Percentiles rank a stretch among this genome's conserved stretches.
phyloP scores from a whole-genome alignment of 352 stramenopile genomes.

The Pythium aristosporum region DNA sequence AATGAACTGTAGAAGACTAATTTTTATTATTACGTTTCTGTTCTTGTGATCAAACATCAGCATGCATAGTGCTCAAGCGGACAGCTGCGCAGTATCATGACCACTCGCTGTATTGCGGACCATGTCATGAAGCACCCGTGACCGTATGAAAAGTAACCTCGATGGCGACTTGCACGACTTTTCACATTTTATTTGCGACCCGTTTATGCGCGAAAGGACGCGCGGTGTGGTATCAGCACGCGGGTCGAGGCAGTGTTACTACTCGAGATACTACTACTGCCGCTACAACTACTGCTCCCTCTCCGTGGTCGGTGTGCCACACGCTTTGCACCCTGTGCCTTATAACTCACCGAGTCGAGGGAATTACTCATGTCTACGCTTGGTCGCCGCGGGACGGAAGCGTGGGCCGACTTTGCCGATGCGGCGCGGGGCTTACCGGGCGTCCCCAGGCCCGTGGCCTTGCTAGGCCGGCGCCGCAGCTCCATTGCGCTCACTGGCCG shows the following conservation, averaged over 20 bases:
- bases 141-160: too few species aligned
- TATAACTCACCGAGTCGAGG: neutral
- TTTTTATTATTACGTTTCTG: too few species aligned
- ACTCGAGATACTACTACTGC: neutral
- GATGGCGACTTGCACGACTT: too few species aligned
- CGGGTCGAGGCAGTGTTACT: neutral
- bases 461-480: neutral
- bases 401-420: conserved; percentile 10
- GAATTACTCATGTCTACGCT: neutral
- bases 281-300: neutral
- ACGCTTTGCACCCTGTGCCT: neutral
- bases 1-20: too few species aligned
- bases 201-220: conserved; percentile 13
- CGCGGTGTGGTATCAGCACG: neutral
- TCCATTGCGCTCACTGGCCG: conserved; percentile 18
- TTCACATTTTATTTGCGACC: neutral
- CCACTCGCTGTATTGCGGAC: too few species aligned
- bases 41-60: too few species aligned
- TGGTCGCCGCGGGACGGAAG: neutral
- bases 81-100: too few species aligned
- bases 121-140: too few species aligned
- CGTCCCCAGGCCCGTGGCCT: neutral
- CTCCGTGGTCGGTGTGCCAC: neutral
- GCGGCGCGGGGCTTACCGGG: conserved; percentile 3
- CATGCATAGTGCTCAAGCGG: too few species aligned